These are phyloP conservation scores for Tylopilus subfusipes DNA, from an alignment of 768 basidiomycete species.

Conservation along the genomic window DNA sequence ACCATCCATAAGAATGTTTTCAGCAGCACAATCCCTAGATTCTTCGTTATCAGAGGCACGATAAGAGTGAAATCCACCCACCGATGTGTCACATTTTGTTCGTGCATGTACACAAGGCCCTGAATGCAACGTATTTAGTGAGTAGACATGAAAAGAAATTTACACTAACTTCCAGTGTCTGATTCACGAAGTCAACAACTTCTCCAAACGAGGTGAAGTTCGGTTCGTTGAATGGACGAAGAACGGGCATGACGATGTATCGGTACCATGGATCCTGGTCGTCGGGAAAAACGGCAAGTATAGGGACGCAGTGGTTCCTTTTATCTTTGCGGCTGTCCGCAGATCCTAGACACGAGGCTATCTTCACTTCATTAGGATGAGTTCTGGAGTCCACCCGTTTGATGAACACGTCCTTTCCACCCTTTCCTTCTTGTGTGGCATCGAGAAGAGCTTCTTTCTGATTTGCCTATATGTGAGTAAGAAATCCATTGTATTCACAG, in stretches of 20 bases:
- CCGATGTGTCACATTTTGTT: conserved; percentile 36
- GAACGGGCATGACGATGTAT: conserved; percentile 29
- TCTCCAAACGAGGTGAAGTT: conserved; percentile 25
- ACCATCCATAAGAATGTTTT: conserved; percentile 35
- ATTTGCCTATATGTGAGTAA: background rate
- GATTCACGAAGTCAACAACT: conserved; percentile 27
- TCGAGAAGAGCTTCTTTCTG: conserved; percentile 7
- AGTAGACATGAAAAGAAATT: too few species aligned
- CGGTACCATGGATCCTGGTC: conserved; percentile 10
- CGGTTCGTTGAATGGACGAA: conserved; percentile 23
- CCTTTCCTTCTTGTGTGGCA: conserved; percentile 1
- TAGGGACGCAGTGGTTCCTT: conserved; percentile 25
- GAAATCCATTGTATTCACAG: background rate
- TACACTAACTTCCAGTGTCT: conserved; percentile 25
- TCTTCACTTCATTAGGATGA: conserved; percentile 1
- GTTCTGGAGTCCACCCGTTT: conserved; percentile 3
- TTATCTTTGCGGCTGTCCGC: background rate
- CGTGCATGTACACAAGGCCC: conserved; percentile 37
- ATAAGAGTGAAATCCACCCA: conserved; percentile 1
- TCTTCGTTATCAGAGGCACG: background rate
- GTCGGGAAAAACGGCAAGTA: conserved; percentile 15
- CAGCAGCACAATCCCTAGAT: conserved; percentile 22
- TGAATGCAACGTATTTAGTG: too few species aligned
- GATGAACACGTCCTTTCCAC: conserved; percentile 11
- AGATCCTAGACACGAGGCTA: conserved; percentile 6